A percentile compares a stretch with the other conserved stretches of the same genome.
Conservation (phyloP, 164 flowering plant species). For the Echeveria elegans region DNA sequence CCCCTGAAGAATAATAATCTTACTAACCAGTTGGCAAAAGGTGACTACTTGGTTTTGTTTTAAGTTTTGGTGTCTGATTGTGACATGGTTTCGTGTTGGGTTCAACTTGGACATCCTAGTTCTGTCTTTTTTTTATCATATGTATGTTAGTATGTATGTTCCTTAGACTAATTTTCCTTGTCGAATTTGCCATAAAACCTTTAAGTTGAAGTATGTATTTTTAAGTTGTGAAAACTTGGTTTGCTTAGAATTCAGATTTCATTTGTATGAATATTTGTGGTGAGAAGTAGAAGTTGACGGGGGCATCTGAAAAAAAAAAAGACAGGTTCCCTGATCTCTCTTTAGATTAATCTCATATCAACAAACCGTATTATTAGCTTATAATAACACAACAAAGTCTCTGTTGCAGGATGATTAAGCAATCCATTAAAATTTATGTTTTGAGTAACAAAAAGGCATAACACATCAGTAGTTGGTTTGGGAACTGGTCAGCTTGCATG, state of each 20-base stretch:
- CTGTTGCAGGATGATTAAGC: constrained; percentile 48
- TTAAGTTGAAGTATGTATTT: background rate
- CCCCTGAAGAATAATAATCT: background rate
- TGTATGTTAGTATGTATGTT: background rate
- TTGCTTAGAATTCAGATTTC: background rate
- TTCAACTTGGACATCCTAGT: constrained; percentile 7
- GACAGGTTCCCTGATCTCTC: constrained; percentile 7
- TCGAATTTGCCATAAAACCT: background rate
- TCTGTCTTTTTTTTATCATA: background rate
- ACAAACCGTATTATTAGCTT: constrained; percentile 1
- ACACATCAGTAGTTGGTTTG: constrained; percentile 21
- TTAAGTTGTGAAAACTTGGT: background rate
- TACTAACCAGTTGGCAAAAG: constrained; percentile 3
- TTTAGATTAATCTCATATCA: background rate
- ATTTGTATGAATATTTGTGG: background rate
- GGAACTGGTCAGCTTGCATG: constrained; percentile 29
- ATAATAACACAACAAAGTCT: constrained; percentile 17
- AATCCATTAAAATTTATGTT: constrained; percentile 18
- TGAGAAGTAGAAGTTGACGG: background rate
- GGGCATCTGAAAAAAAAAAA: background rate
- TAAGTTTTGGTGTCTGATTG: constrained; percentile 6
- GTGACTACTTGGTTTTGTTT: background rate
- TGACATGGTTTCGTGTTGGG: constrained; percentile 7
- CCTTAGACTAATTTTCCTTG: constrained; percentile 1
- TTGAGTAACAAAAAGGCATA: constrained; percentile 20